Evolutionary conservation across 306 rosid species (phyloP), one percentile per base, ranked within the genome.

Genomic region (Rosa multiflora): DNA sequence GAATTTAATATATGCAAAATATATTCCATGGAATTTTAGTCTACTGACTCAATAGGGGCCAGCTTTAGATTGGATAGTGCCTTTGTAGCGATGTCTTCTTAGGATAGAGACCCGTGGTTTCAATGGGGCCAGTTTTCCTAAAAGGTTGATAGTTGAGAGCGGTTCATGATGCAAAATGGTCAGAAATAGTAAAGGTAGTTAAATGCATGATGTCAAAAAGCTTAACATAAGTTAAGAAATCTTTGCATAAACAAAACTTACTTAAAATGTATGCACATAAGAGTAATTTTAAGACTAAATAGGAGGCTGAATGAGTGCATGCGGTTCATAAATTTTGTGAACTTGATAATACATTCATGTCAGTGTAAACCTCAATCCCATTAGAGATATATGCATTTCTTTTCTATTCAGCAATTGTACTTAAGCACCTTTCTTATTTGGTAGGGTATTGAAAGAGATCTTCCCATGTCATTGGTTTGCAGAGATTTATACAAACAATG

Each of bases 401-500:
- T 85, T 67, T 69, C 62, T 84, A 76, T 72, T 77, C 59, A 74
- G 83, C 79, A 75, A 47, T 47, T 85, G 82, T 78, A 63, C 92
- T 90, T 89, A 78, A 86, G 86, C 83, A 76, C 53, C 76, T 86
- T 79, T 88, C 82, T 88, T 80, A 89, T 87, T 84, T 92, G 93
- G 87, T 89, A 87, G 92, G 92, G 90, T 89, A 89, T 88, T 92
- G 97, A 94, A 91, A 88, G 89, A 79, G 90, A 86, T 88, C 89
- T 89, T 87, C 88, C 94, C 91, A 32, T 95, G 90, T 87, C 83
- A 86, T 92, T 92, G 91, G 85, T 90, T 92, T 91, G 96, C 99
- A 95, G 98, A 95, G 96, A 92, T 95, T 95, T 95, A 82, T 88
- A 76, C 93, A 95, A 53, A 92, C 98, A 67, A 95, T 92, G 98